Evolutionary conservation across 768 basidiomycete genomes (phyloP).

Genomic region (Boletellus ananiceps): DNA sequence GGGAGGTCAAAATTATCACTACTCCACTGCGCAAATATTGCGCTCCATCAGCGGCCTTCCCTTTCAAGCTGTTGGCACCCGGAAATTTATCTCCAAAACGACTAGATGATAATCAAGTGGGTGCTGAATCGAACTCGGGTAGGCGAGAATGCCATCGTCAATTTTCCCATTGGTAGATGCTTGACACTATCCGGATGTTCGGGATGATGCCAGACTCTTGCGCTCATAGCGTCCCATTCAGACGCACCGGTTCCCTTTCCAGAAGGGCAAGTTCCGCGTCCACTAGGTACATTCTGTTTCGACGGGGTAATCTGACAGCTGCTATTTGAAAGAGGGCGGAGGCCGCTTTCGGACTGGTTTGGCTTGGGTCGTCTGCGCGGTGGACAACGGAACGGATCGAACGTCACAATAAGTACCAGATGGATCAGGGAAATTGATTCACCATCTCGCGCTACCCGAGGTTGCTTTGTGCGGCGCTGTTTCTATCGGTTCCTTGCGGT

Average conservation of each 20-base stretch:
- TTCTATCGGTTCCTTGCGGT: background rate
- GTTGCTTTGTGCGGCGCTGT: background rate
- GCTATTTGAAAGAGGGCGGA: background rate
- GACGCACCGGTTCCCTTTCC: background rate
- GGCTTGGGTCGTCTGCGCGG: too few species aligned
- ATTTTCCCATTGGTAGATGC: constrained; percentile 14
- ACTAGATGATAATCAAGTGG: background rate
- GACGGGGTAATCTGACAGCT: background rate
- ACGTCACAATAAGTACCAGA: background rate
- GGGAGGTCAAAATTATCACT: background rate
- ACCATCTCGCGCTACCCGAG: background rate
- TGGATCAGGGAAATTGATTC: background rate
- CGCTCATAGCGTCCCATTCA: background rate
- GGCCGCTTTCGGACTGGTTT: background rate
- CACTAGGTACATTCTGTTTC: background rate
- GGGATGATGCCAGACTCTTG: background rate
- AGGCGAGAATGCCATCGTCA: constrained; percentile 2
- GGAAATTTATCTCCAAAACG: background rate
- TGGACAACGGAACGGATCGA: background rate
- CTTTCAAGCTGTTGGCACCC: background rate
- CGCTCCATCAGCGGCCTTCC: background rate
- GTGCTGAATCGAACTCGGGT: background rate
- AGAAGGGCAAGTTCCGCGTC: background rate
- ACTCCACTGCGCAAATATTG: constrained; percentile 2
- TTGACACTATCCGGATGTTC: background rate